Base-by-base conservation (phyloP, 1,139 yeast genomes). In the Taiozyma sp. region DNA sequence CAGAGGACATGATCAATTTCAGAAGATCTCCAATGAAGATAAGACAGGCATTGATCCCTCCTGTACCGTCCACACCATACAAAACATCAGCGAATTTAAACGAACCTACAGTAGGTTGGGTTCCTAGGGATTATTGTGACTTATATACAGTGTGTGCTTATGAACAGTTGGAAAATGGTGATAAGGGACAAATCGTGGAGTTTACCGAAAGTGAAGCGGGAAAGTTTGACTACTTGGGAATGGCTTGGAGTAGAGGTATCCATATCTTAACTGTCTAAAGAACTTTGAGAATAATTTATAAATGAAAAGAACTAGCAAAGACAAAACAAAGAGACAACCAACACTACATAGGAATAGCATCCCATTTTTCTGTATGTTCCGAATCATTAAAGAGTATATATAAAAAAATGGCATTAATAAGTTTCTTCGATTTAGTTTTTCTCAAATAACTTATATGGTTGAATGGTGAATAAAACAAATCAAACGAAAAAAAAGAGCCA, bases 101-200 rank as follows among this genome's bases (percentile, higher is more conserved):
- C 40, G 64, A 65, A 50, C 86, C 87, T 0, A 74, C 71, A 30
- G 70, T 75, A 52, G 83, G 84, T 2, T 82, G 88, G 87, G 70
- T 74, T 9, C 77, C 77, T 59, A 75, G 71, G 43, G 66, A 71
- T 0, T 69, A 75, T 44, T 82, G 88, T 65, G 67, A 72, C 29
- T 74, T 76, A 8, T 81, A 81, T 60, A 66, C 76, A 43, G 76
- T 82, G 65, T 81, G 87, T 68, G 85, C 83, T 0, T 81, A 79
- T 59, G 74, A 74, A 56, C 54, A 63, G 11, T 8, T 37, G 7
- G n/a, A 37, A n/a, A 37, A 37, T 21, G 59, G 57, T 11, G 47
- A 45, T 9, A 40, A 47, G 6, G 65, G 63, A 2, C 21, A 34
- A 3, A 28, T 54, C 3, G 44, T 61, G 9, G 39, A 51, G 3